A percentile compares a stretch with the other conserved stretches of the same genome.
These are phyloP conservation scores for Penicillium lividum DNA, from an alignment of 495 filamentous ascomycete genomes.

Conservation along the genomic window DNA sequence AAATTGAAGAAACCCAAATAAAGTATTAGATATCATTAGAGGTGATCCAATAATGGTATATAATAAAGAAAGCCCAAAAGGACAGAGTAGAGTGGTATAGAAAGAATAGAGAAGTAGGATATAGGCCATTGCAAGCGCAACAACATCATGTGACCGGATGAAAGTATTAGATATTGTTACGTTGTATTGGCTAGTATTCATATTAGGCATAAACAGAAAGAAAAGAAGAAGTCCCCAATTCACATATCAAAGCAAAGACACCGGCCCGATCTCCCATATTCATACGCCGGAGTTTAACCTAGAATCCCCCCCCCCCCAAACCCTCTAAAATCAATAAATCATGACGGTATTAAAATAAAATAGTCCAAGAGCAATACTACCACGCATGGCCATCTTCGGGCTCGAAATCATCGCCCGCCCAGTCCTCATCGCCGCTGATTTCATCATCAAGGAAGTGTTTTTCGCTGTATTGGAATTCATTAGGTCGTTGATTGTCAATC, in stretches of 20 bases:
- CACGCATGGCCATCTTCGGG: slow-evolving; percentile 30
- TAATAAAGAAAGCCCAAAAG: no score
- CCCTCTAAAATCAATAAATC: not conserved
- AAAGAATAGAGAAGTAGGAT: no score
- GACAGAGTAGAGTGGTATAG: no score
- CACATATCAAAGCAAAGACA: not conserved
- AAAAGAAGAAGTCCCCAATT: not conserved
- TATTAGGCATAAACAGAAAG: slow-evolving; percentile 1
- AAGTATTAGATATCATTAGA: no score
- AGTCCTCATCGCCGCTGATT: slow-evolving; percentile 73
- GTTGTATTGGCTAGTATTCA: not conserved
- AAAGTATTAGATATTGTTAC: not conserved
- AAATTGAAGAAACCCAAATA: no score
- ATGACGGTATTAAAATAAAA: not conserved
- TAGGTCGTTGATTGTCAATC: slow-evolving; percentile 80
- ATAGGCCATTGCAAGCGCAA: no score
- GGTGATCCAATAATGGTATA: no score
- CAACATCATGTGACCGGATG: no score
- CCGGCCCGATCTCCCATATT: not conserved
- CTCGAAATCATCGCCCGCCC: slow-evolving; percentile 56
- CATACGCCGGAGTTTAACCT: not conserved
- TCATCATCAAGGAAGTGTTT: slow-evolving; percentile 78
- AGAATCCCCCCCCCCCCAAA: not conserved
- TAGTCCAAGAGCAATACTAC: slow-evolving; percentile 12
- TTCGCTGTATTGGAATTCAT: slow-evolving; percentile 71